Percentiles rank a stretch among this genome's conserved stretches.
Conservation (phyloP, 202 grass and related monocot genomes). For the Carex sylvatica region DNA sequence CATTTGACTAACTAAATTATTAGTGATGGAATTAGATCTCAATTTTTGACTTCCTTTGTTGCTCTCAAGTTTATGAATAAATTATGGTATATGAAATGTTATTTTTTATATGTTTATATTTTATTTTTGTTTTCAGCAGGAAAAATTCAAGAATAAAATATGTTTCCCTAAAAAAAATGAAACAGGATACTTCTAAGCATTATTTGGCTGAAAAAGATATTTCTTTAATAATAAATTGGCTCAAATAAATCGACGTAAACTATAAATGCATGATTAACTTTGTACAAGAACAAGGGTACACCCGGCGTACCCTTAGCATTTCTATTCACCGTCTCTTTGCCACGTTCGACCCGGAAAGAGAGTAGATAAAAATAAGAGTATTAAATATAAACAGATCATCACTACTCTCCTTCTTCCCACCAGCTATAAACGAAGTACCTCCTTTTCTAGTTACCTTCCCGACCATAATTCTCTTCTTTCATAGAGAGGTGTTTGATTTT, state of each 20-base stretch:
- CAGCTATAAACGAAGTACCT: neutral
- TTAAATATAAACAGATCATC: neutral
- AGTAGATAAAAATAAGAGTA: neutral
- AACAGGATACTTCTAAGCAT: neutral
- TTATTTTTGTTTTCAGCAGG: neutral
- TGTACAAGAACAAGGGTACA: neutral
- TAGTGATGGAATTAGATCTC: neutral
- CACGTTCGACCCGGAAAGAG: neutral
- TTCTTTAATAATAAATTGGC: too few relatives aligned
- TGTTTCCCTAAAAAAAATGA: neutral
- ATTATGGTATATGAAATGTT: neutral
- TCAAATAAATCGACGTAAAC: neutral
- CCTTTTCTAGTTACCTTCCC: neutral
- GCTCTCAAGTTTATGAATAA: neutral
- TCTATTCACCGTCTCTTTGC: neutral
- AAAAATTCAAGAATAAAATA: neutral
- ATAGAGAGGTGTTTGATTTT: neutral
- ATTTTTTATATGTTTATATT: neutral
- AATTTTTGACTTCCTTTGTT: too few relatives aligned
- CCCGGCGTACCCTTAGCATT: neutral
- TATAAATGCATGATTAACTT: neutral
- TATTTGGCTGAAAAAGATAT: neutral
- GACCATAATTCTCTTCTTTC: conserved; percentile 8
- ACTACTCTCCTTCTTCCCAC: neutral
- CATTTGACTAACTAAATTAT: neutral